Base-by-base conservation (phyloP, 179 eudicot genomes). In the Actinidia arguta region DNA sequence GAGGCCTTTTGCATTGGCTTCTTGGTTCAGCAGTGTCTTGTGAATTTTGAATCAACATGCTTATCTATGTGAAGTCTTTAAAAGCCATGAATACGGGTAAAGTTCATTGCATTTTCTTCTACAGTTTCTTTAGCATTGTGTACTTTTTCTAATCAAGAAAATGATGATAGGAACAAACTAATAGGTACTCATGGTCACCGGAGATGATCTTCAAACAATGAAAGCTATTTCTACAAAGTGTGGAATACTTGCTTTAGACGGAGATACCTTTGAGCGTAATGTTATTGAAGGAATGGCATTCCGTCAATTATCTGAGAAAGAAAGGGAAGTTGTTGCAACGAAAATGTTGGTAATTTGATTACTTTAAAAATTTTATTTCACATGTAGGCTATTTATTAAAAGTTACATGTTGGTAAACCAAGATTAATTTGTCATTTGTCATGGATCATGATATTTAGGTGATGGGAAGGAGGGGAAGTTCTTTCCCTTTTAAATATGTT, bases 101-200 rank as follows among this genome's bases (percentile, higher is more conserved):
- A 39, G 4, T 39, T 39, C 42, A 39, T 39, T 39, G 42, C 3
- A 39, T 39, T 39, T 39, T 39, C 42, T 39, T 39, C 42, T 39
- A 39, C 42, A 39, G 3, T 39, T 39, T 39, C 42, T 39, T 39
- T 39, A 3, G 42, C 42, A 39, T 39, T 39, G 42, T 39, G 42
- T 39, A 39, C 42, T 69, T 69, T 61, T 55, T 54, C 17, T 80
- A n/a, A 62, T 47, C 58, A 42, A 25, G 72, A 44, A 73, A 46
- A 50, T 78, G 78, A 24, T 27, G 51, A 25, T 39, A 44, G 56
- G 39, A 55, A 12, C 47, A 56, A 73, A 84, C 77, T 20, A 68
- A 67, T 86, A 95, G 99, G 99, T 96, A 13, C 96, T 97, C 47
- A 96, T 96, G 98, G 99, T 94, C 27, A 96, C 99, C 70, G 99